A percentile compares a stretch with the other conserved stretches of the same genome.
Conservation (phyloP, 2,329 filamentous ascomycete genomes). For the Penicillium griseofulvum region DNA sequence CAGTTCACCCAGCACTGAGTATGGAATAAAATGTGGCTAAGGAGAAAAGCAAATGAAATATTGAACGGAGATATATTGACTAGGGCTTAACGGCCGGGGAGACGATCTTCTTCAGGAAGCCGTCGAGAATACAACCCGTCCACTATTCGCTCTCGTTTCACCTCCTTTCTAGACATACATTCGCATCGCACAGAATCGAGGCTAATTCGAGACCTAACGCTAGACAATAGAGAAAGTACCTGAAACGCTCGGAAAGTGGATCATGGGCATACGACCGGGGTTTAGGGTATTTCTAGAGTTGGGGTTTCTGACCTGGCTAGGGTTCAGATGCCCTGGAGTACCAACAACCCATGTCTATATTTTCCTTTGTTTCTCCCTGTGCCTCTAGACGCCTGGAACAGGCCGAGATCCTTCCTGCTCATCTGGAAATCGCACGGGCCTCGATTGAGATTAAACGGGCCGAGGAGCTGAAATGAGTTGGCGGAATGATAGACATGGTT, state of each 20-base stretch:
- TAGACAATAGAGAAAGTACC: conserved; percentile 14
- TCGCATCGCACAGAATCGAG: conserved; percentile 8
- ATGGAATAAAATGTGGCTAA: background rate
- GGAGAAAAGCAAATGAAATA: background rate
- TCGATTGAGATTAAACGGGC: conserved; percentile 4
- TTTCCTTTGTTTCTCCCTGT: background rate
- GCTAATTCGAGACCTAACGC: conserved; percentile 6
- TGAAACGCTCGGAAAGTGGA: conserved; percentile 25
- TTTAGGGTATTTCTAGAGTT: conserved; percentile 5
- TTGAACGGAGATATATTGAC: background rate
- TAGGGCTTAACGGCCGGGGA: background rate
- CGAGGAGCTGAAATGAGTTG: conserved; percentile 9
- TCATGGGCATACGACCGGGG: conserved; percentile 1
- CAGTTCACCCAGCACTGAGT: background rate
- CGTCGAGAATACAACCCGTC: background rate
- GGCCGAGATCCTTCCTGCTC: background rate
- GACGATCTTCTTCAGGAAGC: background rate
- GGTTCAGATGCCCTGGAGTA: conserved; percentile 17
- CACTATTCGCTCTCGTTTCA: conserved; percentile 7
- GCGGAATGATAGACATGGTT: conserved; percentile 9
- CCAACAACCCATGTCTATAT: conserved; percentile 10
- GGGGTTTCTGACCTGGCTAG: conserved; percentile 20
- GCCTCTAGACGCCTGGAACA: background rate
- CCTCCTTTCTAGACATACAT: background rate
- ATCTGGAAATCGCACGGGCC: conserved; percentile 1